Evolutionary conservation across 2,329 filamentous ascomycete genomes (phyloP).

Genomic region (Berkeleyomyces basicola): DNA sequence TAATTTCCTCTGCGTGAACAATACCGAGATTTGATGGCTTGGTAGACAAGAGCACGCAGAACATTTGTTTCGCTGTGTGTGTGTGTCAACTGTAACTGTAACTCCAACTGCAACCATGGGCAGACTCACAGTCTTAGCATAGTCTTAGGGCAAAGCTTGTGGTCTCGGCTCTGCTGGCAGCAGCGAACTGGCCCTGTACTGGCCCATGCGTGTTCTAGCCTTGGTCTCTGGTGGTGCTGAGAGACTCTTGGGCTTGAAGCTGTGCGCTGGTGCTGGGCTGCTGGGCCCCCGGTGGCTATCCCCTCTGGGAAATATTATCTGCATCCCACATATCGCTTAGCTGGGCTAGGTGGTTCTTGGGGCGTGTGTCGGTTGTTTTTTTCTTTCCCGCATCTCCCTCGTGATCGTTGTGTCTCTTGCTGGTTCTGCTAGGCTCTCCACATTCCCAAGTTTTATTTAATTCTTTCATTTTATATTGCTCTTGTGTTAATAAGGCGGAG

Average conservation of each 20-base stretch:
- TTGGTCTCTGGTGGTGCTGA: too few relatives aligned
- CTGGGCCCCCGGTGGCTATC: background rate
- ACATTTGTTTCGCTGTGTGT: background rate
- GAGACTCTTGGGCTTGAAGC: too few relatives aligned
- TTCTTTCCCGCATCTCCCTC: background rate
- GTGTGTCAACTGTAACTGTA: background rate
- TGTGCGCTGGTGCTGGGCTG: background rate
- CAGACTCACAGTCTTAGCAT: too few relatives aligned
- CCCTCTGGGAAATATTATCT: too few relatives aligned
- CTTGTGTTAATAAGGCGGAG: background rate
- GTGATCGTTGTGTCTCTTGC: background rate
- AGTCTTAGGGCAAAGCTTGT: background rate
- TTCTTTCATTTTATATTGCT: background rate
- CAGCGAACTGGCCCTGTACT: background rate
- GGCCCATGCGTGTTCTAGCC: background rate
- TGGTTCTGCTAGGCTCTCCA: background rate
- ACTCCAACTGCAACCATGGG: background rate
- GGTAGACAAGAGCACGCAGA: background rate
- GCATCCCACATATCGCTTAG: background rate
- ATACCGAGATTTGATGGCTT: conserved; percentile 1
- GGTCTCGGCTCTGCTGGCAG: background rate
- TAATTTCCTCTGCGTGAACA: background rate
- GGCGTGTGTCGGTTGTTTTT: background rate
- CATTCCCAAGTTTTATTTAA: background rate
- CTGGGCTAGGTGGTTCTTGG: background rate